These are phyloP conservation scores for Lotmaria passim DNA, from an alignment of 208 protist species.

Conservation along the genomic window DNA sequence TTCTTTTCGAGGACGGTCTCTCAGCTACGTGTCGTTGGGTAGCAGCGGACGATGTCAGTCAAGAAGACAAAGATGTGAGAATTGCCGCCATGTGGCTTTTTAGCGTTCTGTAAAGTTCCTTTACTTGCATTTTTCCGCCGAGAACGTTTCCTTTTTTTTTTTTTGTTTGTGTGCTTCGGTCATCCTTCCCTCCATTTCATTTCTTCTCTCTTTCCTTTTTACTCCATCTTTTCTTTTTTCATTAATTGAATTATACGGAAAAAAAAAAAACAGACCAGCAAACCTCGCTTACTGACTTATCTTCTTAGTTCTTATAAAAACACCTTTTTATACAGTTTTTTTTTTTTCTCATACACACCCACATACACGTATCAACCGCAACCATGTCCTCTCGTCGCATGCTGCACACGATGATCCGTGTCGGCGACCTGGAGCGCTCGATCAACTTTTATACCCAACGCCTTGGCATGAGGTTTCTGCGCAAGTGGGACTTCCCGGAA, in stretches of 20 bases:
- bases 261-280: background rate
- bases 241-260: slow-evolving; percentile 1
- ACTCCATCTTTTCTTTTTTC: background rate
- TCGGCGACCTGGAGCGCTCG: slow-evolving; percentile 80
- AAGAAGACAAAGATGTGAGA: too few relatives aligned
- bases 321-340: background rate
- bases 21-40: too few relatives aligned
- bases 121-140: background rate
- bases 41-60: too few relatives aligned
- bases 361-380: background rate
- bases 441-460: slow-evolving; percentile 85
- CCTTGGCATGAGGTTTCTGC: slow-evolving; percentile 77
- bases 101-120: background rate
- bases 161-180: slow-evolving; percentile 1
- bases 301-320: slow-evolving; percentile 6
- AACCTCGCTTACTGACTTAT: slow-evolving; percentile 3
- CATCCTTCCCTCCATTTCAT: too few relatives aligned
- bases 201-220: background rate
- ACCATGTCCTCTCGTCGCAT: slow-evolving; percentile 48
- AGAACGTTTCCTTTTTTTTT: background rate
- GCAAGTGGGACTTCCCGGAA: slow-evolving; percentile 79
- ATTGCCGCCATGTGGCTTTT: background rate
- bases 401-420: slow-evolving; percentile 89
- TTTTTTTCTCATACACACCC: too few relatives aligned
- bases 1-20: too few relatives aligned